A percentile compares a stretch with the other conserved stretches of the same genome.
phyloP scores from a whole-genome alignment of 1,139 yeast species.

The Taphrina pruni region DNA sequence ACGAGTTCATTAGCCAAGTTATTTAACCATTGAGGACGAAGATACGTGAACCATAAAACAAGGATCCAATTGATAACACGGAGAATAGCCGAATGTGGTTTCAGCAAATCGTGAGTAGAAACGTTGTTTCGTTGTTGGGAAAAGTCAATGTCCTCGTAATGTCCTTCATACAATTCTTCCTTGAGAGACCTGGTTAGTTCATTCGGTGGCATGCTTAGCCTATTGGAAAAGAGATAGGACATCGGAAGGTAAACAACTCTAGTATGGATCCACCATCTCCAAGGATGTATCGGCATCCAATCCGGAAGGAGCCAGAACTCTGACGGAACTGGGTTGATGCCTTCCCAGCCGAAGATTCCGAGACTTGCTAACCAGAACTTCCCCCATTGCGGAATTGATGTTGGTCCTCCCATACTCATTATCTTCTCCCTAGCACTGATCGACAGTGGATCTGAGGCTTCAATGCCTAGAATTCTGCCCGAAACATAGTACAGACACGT shows the following conservation, averaged over 20 bases:
- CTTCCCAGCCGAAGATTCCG: conserved; percentile 89
- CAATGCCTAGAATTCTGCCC: conserved; percentile 76
- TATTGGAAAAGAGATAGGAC: conserved; percentile 74
- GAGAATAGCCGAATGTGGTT: conserved; percentile 79
- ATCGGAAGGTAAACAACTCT: conserved; percentile 88
- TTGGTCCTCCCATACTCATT: conserved; percentile 71
- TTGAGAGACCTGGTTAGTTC: conserved; percentile 70
- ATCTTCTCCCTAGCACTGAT: conserved; percentile 77
- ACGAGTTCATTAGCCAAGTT: conserved; percentile 61
- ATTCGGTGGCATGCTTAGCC: conserved; percentile 61
- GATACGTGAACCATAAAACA: conserved; percentile 66
- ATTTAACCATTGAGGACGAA: conserved; percentile 77
- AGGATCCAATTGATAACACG: conserved; percentile 67
- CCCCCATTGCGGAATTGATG: conserved; percentile 96
- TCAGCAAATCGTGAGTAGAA: conserved; percentile 89
- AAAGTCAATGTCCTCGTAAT: conserved; percentile 73
- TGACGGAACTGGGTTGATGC: conserved; percentile 98
- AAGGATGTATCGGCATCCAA: conserved; percentile 83
- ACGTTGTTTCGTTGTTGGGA: conserved; percentile 75
- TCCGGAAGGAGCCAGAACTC: conserved; percentile 92
- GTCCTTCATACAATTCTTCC: conserved; percentile 72
- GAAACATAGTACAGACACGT: conserved; percentile 84
- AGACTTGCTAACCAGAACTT: conserved; percentile 85
- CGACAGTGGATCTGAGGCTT: conserved; percentile 75
- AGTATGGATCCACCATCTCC: conserved; percentile 99